Evolutionary conservation across 2,329 filamentous ascomycete genomes (phyloP).

Genomic region (Pseudopithomyces maydicus): DNA sequence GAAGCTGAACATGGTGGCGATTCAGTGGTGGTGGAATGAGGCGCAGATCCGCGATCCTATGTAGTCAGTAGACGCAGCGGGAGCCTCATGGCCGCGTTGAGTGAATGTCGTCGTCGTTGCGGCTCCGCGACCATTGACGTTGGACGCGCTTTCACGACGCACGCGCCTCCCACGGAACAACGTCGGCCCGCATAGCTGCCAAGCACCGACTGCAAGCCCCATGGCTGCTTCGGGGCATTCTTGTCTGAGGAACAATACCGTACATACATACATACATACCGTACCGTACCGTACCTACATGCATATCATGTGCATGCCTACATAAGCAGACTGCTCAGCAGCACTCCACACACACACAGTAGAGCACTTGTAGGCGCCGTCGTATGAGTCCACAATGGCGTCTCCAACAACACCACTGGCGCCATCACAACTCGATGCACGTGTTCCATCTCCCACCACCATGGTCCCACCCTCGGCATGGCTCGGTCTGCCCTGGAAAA

Average conservation of each 20-base stretch:
- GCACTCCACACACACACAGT: too few relatives aligned
- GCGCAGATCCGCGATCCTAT: not conserved
- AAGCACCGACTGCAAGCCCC: not conserved
- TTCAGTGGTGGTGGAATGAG: not conserved
- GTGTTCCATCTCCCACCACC: not conserved
- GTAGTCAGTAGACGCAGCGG: not conserved
- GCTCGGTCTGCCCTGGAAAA: not conserved
- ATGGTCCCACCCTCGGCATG: not conserved
- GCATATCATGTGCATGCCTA: too few relatives aligned
- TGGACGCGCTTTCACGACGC: not conserved
- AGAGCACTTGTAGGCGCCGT: too few relatives aligned
- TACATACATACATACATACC: too few relatives aligned
- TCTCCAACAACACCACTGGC: not conserved
- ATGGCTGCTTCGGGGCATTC: too few relatives aligned
- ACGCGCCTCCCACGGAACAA: not conserved
- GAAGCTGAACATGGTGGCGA: slow-evolving; percentile 84
- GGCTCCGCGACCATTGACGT: not conserved
- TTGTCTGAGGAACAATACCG: too few relatives aligned
- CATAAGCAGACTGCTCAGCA: too few relatives aligned
- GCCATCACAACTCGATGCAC: not conserved
- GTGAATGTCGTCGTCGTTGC: not conserved
- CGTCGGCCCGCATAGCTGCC: not conserved
- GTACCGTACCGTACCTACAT: too few relatives aligned
- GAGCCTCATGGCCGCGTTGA: not conserved
- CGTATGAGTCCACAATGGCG: too few relatives aligned